These are phyloP conservation scores for Groenewaldozyma tartarivorans DNA, from an alignment of 805 yeast genomes.

Conservation along the genomic window DNA sequence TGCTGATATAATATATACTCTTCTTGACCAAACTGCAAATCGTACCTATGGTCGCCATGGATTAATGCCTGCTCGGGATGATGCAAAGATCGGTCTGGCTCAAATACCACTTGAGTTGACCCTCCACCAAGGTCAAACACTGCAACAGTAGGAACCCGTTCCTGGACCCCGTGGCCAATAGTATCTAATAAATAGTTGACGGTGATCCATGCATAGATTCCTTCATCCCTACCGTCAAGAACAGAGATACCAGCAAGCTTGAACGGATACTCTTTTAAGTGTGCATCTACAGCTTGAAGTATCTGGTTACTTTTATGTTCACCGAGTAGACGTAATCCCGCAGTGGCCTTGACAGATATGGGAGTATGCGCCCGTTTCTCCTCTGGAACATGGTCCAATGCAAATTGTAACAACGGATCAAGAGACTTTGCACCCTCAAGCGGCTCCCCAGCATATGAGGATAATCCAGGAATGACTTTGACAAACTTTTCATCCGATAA, in stretches of 20 bases:
- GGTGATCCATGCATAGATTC: slow-evolving; percentile 97
- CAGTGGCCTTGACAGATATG: slow-evolving; percentile 86
- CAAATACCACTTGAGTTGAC: slow-evolving; percentile 96
- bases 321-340: slow-evolving; percentile 84
- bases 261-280: slow-evolving; percentile 77
- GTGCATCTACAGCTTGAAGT: slow-evolving; percentile 59
- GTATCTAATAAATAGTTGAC: slow-evolving; percentile 86
- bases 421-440: slow-evolving; percentile 76
- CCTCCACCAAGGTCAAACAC: slow-evolving; percentile 98
- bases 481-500: slow-evolving; percentile 70
- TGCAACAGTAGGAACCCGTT: slow-evolving; percentile 68
- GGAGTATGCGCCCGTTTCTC: slow-evolving; percentile 73
- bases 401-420: slow-evolving; percentile 68
- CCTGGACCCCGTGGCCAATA: slow-evolving; percentile 58
- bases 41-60: slow-evolving; percentile 81
- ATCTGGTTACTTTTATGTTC: slow-evolving; percentile 59
- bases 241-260: slow-evolving; percentile 72
- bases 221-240: slow-evolving; percentile 94
- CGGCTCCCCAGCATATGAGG: slow-evolving; percentile 71
- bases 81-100: slow-evolving; percentile 46
- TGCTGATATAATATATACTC: slow-evolving; percentile 77
- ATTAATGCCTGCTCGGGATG: slow-evolving; percentile 47
- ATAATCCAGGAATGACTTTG: slow-evolving; percentile 85
- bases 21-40: slow-evolving; percentile 67
- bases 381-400: slow-evolving; percentile 66